Base-by-base conservation (phyloP, 2,329 filamentous ascomycete species). In the Capronia americana region DNA sequence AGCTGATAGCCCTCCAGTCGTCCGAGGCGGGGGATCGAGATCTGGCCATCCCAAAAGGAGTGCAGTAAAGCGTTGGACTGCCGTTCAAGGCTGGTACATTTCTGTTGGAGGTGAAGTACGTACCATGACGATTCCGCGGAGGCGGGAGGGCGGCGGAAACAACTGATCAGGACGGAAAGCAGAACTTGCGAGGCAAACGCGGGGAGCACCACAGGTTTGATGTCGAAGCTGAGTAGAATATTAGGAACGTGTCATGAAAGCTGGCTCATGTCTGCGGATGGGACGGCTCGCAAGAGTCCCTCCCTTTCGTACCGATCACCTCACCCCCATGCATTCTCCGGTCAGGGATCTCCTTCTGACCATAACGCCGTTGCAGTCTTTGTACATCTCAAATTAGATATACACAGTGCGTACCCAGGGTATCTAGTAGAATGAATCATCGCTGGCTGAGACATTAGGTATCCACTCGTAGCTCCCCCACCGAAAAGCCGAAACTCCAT, bases 341-440 rank as follows among this genome's bases (percentile, higher is more conserved):
- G 23, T 56, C 53, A n/a, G 10, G 53, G 23, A 5, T 24, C 26
- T 11, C 26, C 53, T 17, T 4, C 11, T 56, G 30, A 34, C 23
- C 53, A 26, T 30, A 54, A 56, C 50, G 60, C 51, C 60, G 24
- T 11, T 41, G 23, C 23, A 34, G 24, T 53, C 57, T 62, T 53
- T 62, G 64, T 66, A 62, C 64, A 62, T 62, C 64, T 62, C 54
- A 38, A 17, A 26, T 34, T 24, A 51, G 26, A 61, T 51, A 61
- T 60, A 65, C 54, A 65, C 57, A 50, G 24, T 65, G 63, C 46
- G 57, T n/a, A 26, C 38, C 48, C 48, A 32, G 53, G 53, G 53
- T 55, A 55, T 55, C 53, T 30, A 24, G 30, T 30, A 24, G 30
- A 55, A 55, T 30, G 28, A 57, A 57, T 14, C 55, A 28, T 50